A percentile compares a stretch with the other conserved stretches of the same genome.
phyloP scores from a whole-genome alignment of 768 basidiomycete species.

The Leccinum subtestaceum region DNA sequence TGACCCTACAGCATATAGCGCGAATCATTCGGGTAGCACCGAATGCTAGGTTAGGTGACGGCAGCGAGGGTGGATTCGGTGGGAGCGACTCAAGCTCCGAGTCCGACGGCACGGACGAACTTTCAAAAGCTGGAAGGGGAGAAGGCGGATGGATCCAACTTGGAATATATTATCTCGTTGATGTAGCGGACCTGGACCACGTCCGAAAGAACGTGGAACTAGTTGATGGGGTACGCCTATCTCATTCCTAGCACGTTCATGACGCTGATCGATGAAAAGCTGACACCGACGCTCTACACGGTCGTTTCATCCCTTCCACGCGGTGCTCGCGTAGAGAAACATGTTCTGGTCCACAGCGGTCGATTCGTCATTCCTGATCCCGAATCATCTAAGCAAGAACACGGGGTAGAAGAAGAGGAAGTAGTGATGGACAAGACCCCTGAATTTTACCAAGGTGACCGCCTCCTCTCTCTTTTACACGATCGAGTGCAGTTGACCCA shows the following conservation, averaged over 20 bases:
- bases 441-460: constrained; percentile 40
- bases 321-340: constrained; percentile 71
- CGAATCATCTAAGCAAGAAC: constrained; percentile 1
- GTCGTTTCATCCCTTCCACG: constrained; percentile 68
- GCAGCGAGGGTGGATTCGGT: constrained; percentile 27
- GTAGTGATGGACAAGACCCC: constrained; percentile 35
- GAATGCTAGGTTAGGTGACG: constrained; percentile 37
- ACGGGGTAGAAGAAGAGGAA: constrained; percentile 43
- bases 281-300: constrained; percentile 52
- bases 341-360: constrained; percentile 70
- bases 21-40: constrained; percentile 62
- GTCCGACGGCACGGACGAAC: constrained; percentile 34
- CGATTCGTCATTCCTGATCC: constrained; percentile 41
- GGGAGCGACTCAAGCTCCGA: constrained; percentile 12
- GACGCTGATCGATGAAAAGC: constrained; percentile 6
- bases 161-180: constrained; percentile 70
- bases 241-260: neutral
- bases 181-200: constrained; percentile 36
- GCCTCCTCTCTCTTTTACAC: neutral
- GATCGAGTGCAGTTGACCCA: neutral
- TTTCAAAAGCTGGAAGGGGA: constrained; percentile 16
- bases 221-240: constrained; percentile 17
- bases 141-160: constrained; percentile 54
- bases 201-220: constrained; percentile 41
- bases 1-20: constrained; percentile 77